A percentile compares a stretch with the other conserved stretches of the same genome.
phyloP scores from a whole-genome alignment of 2,329 filamentous ascomycete genomes.

The Pseudopithomyces chartarum region DNA sequence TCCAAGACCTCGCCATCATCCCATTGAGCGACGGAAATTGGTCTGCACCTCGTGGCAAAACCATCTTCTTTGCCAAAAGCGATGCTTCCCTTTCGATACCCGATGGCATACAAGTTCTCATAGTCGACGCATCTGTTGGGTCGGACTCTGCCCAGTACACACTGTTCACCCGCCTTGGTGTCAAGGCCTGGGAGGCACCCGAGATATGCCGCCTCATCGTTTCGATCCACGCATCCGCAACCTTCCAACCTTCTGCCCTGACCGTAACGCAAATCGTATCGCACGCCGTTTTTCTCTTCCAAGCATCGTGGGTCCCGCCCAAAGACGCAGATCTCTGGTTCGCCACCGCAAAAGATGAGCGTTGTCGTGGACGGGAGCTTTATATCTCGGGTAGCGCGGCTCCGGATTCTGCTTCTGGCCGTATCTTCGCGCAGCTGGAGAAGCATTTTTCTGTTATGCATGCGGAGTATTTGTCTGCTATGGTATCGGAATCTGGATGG shows the following conservation, averaged over 20 bases:
- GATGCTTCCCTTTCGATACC: not conserved
- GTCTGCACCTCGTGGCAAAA: not conserved
- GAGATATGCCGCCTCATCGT: conserved; percentile 4
- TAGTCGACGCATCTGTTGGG: not conserved
- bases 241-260: conserved; percentile 2
- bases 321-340: conserved; percentile 8
- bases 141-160: not conserved
- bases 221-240: not conserved
- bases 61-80: not conserved
- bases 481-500: not conserved
- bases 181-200: conserved; percentile 1
- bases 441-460: conserved; percentile 2
- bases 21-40: conserved; percentile 1
- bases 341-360: not conserved
- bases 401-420: not conserved
- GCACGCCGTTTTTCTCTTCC: conserved; percentile 8
- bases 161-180: conserved; percentile 1
- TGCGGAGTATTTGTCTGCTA: not conserved
- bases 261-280: conserved; percentile 1
- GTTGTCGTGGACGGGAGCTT: not conserved
- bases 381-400: not conserved
- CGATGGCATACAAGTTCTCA: not conserved
- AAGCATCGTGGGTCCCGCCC: conserved; percentile 4
- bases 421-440: not conserved
- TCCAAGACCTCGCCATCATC: conserved; percentile 3